Percentiles rank a stretch among this genome's conserved stretches.
phyloP scores from a whole-genome alignment of 2,329 filamentous ascomycete genomes.

The Sporothrix schenckii region DNA sequence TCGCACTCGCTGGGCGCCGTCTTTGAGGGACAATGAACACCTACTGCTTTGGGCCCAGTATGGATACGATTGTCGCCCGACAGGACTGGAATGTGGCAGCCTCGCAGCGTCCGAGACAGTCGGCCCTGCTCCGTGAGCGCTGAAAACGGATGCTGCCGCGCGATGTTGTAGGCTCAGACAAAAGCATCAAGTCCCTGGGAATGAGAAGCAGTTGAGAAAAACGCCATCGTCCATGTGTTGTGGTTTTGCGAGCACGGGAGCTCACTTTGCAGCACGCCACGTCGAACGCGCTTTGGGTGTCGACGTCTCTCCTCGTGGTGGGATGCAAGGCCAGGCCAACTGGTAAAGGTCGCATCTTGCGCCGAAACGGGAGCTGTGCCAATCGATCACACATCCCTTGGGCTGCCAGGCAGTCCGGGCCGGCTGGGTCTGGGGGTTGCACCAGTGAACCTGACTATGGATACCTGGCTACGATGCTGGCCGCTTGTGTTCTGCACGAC shows the following conservation, averaged over 20 bases:
- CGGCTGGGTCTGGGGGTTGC: background rate
- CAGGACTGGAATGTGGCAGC: constrained; percentile 24
- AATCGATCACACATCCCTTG: background rate
- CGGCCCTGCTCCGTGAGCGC: constrained; percentile 1
- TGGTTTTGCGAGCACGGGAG: too few species aligned
- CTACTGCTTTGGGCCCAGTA: background rate
- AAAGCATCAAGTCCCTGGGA: background rate
- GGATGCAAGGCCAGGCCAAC: background rate
- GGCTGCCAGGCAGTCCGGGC: constrained; percentile 5
- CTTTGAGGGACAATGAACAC: background rate
- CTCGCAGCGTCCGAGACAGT: background rate
- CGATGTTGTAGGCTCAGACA: constrained; percentile 8
- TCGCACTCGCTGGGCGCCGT: background rate
- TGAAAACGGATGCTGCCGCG: constrained; percentile 25
- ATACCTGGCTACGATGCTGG: too few species aligned
- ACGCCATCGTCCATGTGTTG: background rate
- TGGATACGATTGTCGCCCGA: background rate
- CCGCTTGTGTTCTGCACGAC: constrained; percentile 32
- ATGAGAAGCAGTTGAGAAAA: background rate
- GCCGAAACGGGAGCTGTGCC: background rate
- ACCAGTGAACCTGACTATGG: background rate
- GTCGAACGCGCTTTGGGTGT: background rate
- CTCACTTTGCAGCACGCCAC: background rate
- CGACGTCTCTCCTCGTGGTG: background rate
- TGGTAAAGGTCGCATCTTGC: background rate